A percentile compares a stretch with the other conserved stretches of the same genome.
Conservation (phyloP, 768 basidiomycete genomes). For the Glaciozyma martinii region DNA sequence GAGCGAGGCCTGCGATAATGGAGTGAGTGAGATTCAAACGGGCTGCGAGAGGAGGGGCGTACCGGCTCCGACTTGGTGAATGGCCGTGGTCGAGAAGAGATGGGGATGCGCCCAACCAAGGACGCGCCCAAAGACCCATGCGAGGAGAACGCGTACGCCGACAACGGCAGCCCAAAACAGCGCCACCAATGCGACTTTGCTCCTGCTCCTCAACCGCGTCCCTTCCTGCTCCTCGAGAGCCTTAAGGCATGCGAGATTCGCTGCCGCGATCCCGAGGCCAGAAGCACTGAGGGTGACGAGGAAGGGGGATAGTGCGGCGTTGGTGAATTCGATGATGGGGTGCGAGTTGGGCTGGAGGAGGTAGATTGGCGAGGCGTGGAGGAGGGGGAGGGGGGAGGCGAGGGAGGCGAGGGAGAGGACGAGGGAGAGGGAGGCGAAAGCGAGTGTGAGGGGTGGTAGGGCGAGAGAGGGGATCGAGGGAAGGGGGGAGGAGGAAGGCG, state of each 20-base stretch:
- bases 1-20: slow-evolving; percentile 2
- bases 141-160: background rate
- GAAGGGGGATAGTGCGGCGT: slow-evolving; percentile 12
- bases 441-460: background rate
- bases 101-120: slow-evolving; percentile 20
- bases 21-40: background rate
- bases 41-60: background rate
- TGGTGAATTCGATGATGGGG: background rate
- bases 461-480: background rate
- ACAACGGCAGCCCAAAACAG: slow-evolving; percentile 9
- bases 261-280: background rate
- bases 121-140: slow-evolving; percentile 13
- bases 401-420: background rate
- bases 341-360: background rate
- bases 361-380: slow-evolving; percentile 15
- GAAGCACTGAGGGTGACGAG: background rate
- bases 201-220: background rate
- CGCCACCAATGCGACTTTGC: background rate
- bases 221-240: background rate
- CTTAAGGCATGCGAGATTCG: slow-evolving; percentile 1
- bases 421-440: background rate
- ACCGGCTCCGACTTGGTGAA: slow-evolving; percentile 20
- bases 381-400: background rate
- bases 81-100: slow-evolving; percentile 11
- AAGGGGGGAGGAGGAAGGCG: background rate